Conservation (phyloP, 2,329 filamentous ascomycete species). For the Colletotrichum chrysophilum region DNA sequence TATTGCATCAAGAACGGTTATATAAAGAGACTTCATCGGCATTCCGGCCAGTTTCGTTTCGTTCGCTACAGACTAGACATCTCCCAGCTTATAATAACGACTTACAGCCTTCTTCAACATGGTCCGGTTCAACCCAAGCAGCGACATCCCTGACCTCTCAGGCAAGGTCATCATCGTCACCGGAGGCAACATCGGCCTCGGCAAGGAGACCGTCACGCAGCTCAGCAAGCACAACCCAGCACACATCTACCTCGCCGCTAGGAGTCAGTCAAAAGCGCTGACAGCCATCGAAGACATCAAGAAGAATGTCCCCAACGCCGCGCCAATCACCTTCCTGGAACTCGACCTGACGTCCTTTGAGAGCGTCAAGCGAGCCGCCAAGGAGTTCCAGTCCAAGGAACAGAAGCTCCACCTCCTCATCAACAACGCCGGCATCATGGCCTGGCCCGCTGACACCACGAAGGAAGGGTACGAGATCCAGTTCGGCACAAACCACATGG, state of each 20-base stretch:
- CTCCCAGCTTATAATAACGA: not conserved
- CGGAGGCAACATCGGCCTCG: slow-evolving; percentile 29
- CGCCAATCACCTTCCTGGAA: slow-evolving; percentile 36
- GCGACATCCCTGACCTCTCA: slow-evolving; percentile 15
- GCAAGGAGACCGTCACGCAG: slow-evolving; percentile 24
- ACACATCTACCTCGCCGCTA: slow-evolving; percentile 18
- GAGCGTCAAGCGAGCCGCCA: slow-evolving; percentile 46
- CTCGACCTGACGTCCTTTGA: slow-evolving; percentile 50
- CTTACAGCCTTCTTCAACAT: not conserved
- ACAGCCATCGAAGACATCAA: slow-evolving; percentile 42
- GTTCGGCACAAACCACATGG: slow-evolving; percentile 55
- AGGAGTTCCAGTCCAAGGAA: slow-evolving; percentile 36
- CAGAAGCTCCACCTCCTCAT: slow-evolving; percentile 48
- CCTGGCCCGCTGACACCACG: slow-evolving; percentile 37
- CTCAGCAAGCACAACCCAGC: slow-evolving; percentile 19
- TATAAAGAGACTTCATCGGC: not conserved
- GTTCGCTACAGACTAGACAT: not conserved
- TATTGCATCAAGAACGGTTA: not conserved
- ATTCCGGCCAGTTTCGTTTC: not conserved
- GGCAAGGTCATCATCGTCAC: slow-evolving; percentile 34
- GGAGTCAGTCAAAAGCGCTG: slow-evolving; percentile 30
- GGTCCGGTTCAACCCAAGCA: slow-evolving; percentile 8
- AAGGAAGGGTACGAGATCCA: slow-evolving; percentile 53
- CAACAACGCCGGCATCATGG: slow-evolving; percentile 52
- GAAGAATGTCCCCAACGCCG: slow-evolving; percentile 20